phyloP scores from a whole-genome alignment of 352 stramenopile genomes.

The Phytophthora cryptogea region DNA sequence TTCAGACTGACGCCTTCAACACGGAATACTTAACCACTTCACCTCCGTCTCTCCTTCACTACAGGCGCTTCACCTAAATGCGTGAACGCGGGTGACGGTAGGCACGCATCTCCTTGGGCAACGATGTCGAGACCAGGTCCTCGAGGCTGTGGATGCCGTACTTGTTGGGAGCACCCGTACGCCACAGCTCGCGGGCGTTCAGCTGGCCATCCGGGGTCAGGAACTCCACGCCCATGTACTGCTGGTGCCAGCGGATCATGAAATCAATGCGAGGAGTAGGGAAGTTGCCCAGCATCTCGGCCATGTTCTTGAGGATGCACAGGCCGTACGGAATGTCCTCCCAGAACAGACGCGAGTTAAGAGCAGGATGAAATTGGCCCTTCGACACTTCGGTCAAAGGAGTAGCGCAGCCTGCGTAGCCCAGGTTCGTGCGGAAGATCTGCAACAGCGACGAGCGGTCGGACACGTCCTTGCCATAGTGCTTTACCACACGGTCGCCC shows the following conservation, averaged over 20 bases:
- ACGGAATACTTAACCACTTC: conserved; percentile 16
- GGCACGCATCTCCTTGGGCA: conserved; percentile 86
- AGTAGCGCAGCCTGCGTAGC: conserved; percentile 90
- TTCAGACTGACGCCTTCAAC: conserved; percentile 7
- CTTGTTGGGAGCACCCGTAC: conserved; percentile 89
- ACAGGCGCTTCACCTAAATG: conserved; percentile 50
- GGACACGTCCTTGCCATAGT: conserved; percentile 91
- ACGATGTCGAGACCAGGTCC: conserved; percentile 89
- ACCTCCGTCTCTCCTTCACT: conserved; percentile 4
- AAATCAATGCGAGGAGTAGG: conserved; percentile 92
- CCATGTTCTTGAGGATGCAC: conserved; percentile 94
- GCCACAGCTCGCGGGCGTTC: conserved; percentile 88
- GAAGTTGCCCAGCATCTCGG: conserved; percentile 93
- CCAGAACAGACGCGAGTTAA: conserved; percentile 91
- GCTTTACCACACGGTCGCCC: conserved; percentile 89
- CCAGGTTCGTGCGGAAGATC: conserved; percentile 92
- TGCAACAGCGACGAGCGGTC: conserved; percentile 88
- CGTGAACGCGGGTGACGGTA: conserved; percentile 90
- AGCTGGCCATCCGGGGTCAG: conserved; percentile 86
- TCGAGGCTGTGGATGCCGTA: conserved; percentile 92
- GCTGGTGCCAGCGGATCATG: conserved; percentile 94
- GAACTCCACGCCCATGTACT: conserved; percentile 91
- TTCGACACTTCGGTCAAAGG: conserved; percentile 82
- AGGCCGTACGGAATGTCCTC: conserved; percentile 93
- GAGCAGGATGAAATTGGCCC: conserved; percentile 79